These are phyloP conservation scores for Escallonia herrerae DNA, from an alignment of 129 eudicot species.

Conservation along the genomic window DNA sequence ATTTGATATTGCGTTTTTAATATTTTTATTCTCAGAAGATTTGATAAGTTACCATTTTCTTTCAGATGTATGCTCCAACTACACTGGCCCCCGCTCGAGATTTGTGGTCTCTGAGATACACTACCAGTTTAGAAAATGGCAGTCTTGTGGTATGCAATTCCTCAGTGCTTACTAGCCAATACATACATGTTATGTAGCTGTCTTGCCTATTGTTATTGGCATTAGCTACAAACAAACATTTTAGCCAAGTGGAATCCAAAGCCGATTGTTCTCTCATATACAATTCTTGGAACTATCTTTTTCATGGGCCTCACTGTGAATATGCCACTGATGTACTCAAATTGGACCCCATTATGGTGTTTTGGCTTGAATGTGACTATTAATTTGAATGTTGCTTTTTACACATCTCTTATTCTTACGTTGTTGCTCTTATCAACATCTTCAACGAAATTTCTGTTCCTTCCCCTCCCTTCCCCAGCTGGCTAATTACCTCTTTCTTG, in stretches of 20 bases:
- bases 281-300: background rate
- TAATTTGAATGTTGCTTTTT: background rate
- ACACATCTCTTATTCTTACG: too few species aligned
- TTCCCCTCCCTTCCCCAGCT: background rate
- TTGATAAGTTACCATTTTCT: slow-evolving; percentile 7
- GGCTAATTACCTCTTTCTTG: too few species aligned
- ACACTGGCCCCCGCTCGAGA: slow-evolving; percentile 97
- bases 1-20: background rate
- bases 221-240: background rate
- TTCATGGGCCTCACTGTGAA: background rate
- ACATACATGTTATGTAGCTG: background rate
- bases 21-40: background rate
- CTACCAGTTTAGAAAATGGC: slow-evolving; percentile 79
- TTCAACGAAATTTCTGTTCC: background rate
- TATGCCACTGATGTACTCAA: background rate
- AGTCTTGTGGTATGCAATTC: slow-evolving; percentile 77
- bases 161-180: background rate
- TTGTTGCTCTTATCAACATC: background rate
- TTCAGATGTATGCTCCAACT: slow-evolving; percentile 90
- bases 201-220: background rate
- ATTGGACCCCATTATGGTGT: background rate
- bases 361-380: background rate
- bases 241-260: background rate
- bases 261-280: background rate
- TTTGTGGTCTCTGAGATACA: slow-evolving; percentile 93